Base-by-base conservation (phyloP, 2,329 filamentous ascomycete species). In the Colletotrichum agaves region DNA sequence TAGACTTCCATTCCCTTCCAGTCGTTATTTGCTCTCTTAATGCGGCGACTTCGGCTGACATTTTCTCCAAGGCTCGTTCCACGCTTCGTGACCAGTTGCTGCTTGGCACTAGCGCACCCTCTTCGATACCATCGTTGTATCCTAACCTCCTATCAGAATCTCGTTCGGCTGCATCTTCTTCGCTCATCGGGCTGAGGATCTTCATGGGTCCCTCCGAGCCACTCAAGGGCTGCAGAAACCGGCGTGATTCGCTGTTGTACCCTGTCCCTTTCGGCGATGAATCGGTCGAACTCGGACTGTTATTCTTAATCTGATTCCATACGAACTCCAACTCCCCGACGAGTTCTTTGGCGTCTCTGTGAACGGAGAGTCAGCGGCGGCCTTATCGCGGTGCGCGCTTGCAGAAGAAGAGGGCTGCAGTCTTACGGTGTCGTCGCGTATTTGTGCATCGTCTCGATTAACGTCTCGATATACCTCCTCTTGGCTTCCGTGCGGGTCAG, bases 311-410 rank as follows among this genome's bases (percentile, higher is more conserved):
- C 78, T 98, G 96, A 73, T 98, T 94, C 96, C 96, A 99, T 43
- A 99, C 95, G 74, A 98, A 99, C 80, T 99, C 96, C n/a, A 99
- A 88, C 79, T 99, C 96, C 10, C 90, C 86, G 41, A 98, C 94
- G 43, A 99, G 85, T 79, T 97, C 94, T 67, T 91, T 87, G 7
- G 93, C 93, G 77, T 97, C 94, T 55, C 88, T 90, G 71, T 19
- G 21, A 15, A 19, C 33, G 39, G 41, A 39, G 65, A 55, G 47
- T 68, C 55, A 68, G 65, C 31, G 47, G 46, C 3, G 21, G 21
- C 27, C 19, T 15, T 4, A 21, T 52, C 55, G 35, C 41, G 15
- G 58, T 66, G 39, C 44, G 53, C 43, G 52, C 41, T 1, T 27
- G 23, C 41, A 17, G 41, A 7, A 21, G 19, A 6, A 17, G 33